Evolutionary conservation across 2,329 filamentous ascomycete genomes (phyloP).

Genomic region (Alternaria arborescens): DNA sequence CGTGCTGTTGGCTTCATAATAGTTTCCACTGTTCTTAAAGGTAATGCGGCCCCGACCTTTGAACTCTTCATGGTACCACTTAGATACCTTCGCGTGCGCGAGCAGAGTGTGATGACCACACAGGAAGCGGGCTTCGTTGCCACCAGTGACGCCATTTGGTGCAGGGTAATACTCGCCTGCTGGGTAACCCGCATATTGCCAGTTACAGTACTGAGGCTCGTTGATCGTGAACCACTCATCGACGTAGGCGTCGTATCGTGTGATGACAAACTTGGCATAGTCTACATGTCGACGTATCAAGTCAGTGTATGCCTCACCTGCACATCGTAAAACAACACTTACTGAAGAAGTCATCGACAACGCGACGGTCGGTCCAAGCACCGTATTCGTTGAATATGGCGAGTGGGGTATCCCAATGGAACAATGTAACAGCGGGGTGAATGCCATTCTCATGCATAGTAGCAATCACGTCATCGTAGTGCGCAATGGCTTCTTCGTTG

Average conservation of each 20-base stretch:
- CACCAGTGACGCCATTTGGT: conserved; percentile 54
- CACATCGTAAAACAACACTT: too few species aligned
- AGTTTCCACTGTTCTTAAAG: conserved; percentile 56
- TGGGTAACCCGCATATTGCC: conserved; percentile 58
- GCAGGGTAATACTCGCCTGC: conserved; percentile 57
- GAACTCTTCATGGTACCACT: conserved; percentile 58
- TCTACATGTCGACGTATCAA: conserved; percentile 8
- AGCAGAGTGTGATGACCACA: conserved; percentile 57
- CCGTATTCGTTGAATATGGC: conserved; percentile 55
- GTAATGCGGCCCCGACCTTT: conserved; percentile 53
- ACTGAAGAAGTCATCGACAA: conserved; percentile 53
- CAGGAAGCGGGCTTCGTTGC: conserved; percentile 52
- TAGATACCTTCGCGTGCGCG: conserved; percentile 55
- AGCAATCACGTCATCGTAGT: conserved; percentile 54
- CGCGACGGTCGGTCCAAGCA: conserved; percentile 51
- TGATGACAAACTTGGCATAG: conserved; percentile 55
- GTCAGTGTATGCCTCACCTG: too few species aligned
- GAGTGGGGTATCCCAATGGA: conserved; percentile 56
- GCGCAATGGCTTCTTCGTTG: conserved; percentile 47
- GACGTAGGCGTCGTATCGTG: conserved; percentile 52
- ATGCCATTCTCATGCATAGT: conserved; percentile 48
- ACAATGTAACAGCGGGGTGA: conserved; percentile 50
- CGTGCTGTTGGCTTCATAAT: conserved; percentile 52
- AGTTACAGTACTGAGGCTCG: conserved; percentile 58
- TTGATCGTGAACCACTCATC: conserved; percentile 55